Percentiles rank a stretch among this genome's conserved stretches.
Evolutionary conservation across 1,284 basidiomycete genomes (phyloP).

Genomic region (Ustilago trichophora): DNA sequence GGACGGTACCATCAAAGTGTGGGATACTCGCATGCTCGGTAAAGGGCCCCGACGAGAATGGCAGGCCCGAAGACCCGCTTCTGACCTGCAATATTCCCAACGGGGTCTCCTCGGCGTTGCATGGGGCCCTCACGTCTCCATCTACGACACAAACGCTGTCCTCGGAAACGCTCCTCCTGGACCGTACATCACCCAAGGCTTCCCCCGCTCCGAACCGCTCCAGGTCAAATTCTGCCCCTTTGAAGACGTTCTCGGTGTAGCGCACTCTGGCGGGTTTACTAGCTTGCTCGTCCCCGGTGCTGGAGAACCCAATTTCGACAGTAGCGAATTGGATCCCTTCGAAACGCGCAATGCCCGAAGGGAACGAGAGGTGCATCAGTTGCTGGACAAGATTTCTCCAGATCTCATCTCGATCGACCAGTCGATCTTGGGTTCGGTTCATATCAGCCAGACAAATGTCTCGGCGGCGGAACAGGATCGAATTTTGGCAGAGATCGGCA

Average conservation of each 20-base stretch:
- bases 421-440: slow-evolving; percentile 71
- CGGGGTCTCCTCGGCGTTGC: slow-evolving; percentile 85
- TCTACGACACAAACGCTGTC: slow-evolving; percentile 67
- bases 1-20: slow-evolving; percentile 88
- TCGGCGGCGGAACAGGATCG: slow-evolving; percentile 72
- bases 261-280: slow-evolving; percentile 77
- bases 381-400: slow-evolving; percentile 94
- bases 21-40: slow-evolving; percentile 96
- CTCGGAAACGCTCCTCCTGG: slow-evolving; percentile 70
- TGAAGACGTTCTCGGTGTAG: slow-evolving; percentile 87
- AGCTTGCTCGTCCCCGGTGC: slow-evolving; percentile 87
- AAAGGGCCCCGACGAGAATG: slow-evolving; percentile 80
- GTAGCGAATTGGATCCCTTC: slow-evolving; percentile 90
- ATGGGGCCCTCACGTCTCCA: slow-evolving; percentile 79
- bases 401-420: slow-evolving; percentile 93
- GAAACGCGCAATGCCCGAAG: slow-evolving; percentile 82
- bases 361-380: slow-evolving; percentile 87
- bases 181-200: slow-evolving; percentile 60
- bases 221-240: slow-evolving; percentile 81
- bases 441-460: slow-evolving; percentile 75
- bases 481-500: slow-evolving; percentile 21
- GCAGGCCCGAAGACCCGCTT: slow-evolving; percentile 72
- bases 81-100: slow-evolving; percentile 70
- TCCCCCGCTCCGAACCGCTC: slow-evolving; percentile 72
- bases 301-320: slow-evolving; percentile 95